A percentile compares a stretch with the other conserved stretches of the same genome.
These are phyloP conservation scores for Naganishia antarctica DNA, from an alignment of 768 basidiomycete genomes.

Conservation along the genomic window DNA sequence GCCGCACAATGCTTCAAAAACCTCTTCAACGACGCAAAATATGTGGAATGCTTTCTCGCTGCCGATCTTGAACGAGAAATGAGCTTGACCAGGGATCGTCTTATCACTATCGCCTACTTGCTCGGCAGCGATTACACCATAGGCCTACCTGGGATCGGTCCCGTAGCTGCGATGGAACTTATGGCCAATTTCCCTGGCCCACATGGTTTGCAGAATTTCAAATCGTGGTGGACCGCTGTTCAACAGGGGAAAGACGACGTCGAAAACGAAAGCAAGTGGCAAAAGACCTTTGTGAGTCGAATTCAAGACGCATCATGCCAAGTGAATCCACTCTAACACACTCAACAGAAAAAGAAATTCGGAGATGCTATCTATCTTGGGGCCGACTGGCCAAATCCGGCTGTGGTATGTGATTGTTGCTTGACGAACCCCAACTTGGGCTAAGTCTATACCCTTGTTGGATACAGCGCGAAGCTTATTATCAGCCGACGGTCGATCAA, in stretches of 20 bases:
- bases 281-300: conserved; percentile 70
- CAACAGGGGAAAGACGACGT: conserved; percentile 81
- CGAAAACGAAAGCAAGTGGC: conserved; percentile 72
- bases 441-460: too few species aligned
- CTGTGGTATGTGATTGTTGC: conserved; percentile 60
- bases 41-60: conserved; percentile 88
- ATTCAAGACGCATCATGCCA: not conserved
- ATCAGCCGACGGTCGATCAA: conserved; percentile 80
- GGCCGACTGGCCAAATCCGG: conserved; percentile 84
- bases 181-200: conserved; percentile 86
- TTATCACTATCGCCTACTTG: conserved; percentile 84
- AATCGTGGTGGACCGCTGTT: conserved; percentile 89
- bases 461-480: conserved; percentile 79
- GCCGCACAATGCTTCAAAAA: conserved; percentile 95
- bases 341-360: conserved; percentile 71
- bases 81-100: conserved; percentile 74
- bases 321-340: not conserved
- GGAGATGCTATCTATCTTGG: conserved; percentile 72
- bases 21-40: conserved; percentile 99
- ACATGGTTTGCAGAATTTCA: conserved; percentile 78
- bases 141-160: conserved; percentile 84
- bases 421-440: too few species aligned
- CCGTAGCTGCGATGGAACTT: conserved; percentile 93
- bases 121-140: conserved; percentile 96
- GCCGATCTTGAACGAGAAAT: conserved; percentile 81